Base-by-base conservation (phyloP, 2,329 filamentous ascomycete genomes). In the Verticillium nubilum region DNA sequence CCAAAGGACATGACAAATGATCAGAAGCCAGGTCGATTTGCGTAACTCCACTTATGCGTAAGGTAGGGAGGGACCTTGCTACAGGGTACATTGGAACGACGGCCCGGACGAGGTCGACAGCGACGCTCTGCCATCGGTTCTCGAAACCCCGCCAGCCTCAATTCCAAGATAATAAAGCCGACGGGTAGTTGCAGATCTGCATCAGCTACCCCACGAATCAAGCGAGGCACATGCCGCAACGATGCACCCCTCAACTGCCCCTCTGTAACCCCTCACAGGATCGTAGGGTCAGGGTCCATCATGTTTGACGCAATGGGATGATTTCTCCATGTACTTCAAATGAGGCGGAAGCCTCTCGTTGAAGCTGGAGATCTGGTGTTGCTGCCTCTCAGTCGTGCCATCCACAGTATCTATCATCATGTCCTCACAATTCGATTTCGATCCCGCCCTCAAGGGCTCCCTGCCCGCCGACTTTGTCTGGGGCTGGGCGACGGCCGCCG, bases 401-500 rank as follows among this genome's bases (percentile, higher is more conserved):
- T 10, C 3, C 19, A 23, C 42, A 50, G 5, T 10, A 25, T 23
- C 25, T 31, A 56, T 9, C 15, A 58, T 26, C n/a, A 63, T 67
- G 66, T 50, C 60, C n/a, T 58, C 58, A 28, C 59, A 54, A 23
- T 54, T 52, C 28, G 65, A 67, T 5, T 68, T 70, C 35, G 68
- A 70, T 56, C 60, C 65, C 2, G 60, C 67, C 56, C 60, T 70
- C 59, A 67, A 66, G 47, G 67, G 67, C 59, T 59, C 65, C 13
- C 66, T 75, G 15, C 70, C 69, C 3, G 57, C 69, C 23, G 70
- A 74, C 58, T 76, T 75, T 60, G 66, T 70, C 54, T 77, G 73
- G 73, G 75, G 75, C 26, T 77, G 70, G 59, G 75, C 75, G 19
- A 77, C 75, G 0, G 73, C 75, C 1, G 74, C 75, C 0, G 67